phyloP scores from a whole-genome alignment of 1,284 basidiomycete species.

The Leccinum fallax region DNA sequence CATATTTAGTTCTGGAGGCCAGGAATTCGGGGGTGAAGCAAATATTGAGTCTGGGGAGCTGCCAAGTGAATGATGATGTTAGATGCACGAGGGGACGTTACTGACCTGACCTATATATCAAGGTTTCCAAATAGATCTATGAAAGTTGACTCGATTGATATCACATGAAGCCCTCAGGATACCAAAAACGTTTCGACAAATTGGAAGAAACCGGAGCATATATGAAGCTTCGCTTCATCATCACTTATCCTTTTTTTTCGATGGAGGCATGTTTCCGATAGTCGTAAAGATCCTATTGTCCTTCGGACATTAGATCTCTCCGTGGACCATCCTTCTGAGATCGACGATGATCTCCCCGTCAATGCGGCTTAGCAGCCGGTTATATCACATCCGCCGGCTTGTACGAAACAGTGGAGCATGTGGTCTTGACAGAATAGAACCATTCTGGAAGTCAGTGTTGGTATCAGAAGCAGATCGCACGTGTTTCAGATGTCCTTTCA shows the following conservation, averaged over 20 bases:
- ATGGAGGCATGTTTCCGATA: neutral
- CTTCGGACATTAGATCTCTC: neutral
- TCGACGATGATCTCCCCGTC: neutral
- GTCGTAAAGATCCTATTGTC: neutral
- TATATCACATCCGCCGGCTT: neutral
- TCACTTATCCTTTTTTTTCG: neutral
- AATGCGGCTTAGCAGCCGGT: neutral
- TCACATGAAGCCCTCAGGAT: neutral
- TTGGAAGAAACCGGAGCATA: neutral
- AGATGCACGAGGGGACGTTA: neutral
- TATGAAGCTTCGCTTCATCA: neutral
- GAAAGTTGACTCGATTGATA: neutral
- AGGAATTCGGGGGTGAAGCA: neutral
- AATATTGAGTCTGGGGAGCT: neutral
- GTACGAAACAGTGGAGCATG: neutral
- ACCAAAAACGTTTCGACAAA: neutral
- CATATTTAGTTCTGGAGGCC: neutral
- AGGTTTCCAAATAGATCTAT: neutral
- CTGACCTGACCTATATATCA: neutral
- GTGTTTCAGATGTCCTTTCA: neutral
- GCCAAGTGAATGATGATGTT: neutral
- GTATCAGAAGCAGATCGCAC: neutral
- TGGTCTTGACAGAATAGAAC: neutral
- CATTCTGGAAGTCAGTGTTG: neutral
- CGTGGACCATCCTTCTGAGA: neutral